A percentile compares a stretch with the other conserved stretches of the same genome.
These are phyloP conservation scores for Cladosporium sp. DNA, from an alignment of 2,329 filamentous ascomycete species.

Conservation along the genomic window DNA sequence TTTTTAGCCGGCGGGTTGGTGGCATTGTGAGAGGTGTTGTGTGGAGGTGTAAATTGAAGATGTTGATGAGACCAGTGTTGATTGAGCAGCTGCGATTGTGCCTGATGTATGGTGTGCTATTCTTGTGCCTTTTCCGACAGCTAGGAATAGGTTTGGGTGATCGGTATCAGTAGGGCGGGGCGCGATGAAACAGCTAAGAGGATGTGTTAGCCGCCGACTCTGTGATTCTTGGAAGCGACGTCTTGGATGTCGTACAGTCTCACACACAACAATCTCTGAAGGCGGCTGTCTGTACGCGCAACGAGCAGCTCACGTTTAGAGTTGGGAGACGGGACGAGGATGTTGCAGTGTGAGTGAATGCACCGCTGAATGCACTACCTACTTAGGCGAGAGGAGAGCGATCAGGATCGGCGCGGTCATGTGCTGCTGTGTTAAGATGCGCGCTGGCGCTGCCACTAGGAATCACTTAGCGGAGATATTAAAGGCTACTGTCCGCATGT, in stretches of 20 bases:
- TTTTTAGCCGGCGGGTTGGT: constrained; percentile 68
- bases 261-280: background rate
- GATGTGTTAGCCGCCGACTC: background rate
- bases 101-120: background rate
- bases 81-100: background rate
- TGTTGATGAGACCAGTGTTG: background rate
- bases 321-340: background rate
- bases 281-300: background rate
- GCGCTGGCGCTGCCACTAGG: constrained; percentile 5
- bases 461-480: background rate
- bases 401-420: constrained; percentile 15
- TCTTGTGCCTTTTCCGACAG: background rate
- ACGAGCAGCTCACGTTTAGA: background rate
- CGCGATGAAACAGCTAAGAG: constrained; percentile 17
- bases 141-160: constrained; percentile 1
- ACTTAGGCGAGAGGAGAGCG: background rate
- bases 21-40: constrained; percentile 54
- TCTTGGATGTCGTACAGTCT: background rate
- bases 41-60: background rate
- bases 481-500: background rate
- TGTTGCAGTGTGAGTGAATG: background rate
- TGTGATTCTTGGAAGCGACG: background rate
- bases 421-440: constrained; percentile 1
- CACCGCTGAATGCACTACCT: background rate
- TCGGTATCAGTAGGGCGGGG: constrained; percentile 1